These are phyloP conservation scores for Vanilla planifolia DNA, from an alignment of 106 monocot species.

Conservation along the genomic window DNA sequence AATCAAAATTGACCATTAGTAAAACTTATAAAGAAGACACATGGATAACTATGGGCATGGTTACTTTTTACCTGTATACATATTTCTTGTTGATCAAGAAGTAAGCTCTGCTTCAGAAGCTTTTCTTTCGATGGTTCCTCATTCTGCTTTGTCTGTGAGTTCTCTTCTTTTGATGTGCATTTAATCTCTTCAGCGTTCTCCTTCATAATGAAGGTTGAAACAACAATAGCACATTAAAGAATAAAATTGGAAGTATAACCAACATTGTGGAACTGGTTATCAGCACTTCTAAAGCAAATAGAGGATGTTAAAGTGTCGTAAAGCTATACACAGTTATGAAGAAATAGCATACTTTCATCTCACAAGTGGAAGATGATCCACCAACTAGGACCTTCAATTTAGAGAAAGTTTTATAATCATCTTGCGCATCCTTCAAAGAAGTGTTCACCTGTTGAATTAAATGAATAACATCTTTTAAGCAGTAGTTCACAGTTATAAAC, in stretches of 20 bases:
- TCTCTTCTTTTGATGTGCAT: constrained; percentile 19
- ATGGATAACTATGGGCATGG: background rate
- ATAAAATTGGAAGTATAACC: background rate
- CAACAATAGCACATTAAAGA: too few species aligned
- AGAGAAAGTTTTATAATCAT: constrained; percentile 41
- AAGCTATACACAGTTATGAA: too few species aligned
- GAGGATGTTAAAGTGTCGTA: too few species aligned
- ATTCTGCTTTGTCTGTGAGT: background rate
- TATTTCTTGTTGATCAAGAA: constrained; percentile 62
- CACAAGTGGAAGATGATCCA: constrained; percentile 22
- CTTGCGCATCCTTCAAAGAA: constrained; percentile 25
- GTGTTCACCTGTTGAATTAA: constrained; percentile 38
- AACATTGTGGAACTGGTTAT: background rate
- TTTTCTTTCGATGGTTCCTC: constrained; percentile 32
- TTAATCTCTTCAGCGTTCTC: background rate
- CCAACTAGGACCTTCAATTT: constrained; percentile 47
- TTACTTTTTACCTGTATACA: constrained; percentile 69
- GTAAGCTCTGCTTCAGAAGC: constrained; percentile 31
- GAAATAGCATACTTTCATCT: constrained; percentile 30
- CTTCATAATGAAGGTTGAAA: background rate
- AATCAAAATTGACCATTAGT: background rate
- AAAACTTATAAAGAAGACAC: too few species aligned
- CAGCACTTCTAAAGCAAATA: too few species aligned
- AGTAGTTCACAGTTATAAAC: too few species aligned
- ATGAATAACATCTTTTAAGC: too few species aligned